Percentiles rank a stretch among this genome's conserved stretches.
Evolutionary conservation across 257 asterid genomes (phyloP).

Genomic region (Solanum okadae): DNA sequence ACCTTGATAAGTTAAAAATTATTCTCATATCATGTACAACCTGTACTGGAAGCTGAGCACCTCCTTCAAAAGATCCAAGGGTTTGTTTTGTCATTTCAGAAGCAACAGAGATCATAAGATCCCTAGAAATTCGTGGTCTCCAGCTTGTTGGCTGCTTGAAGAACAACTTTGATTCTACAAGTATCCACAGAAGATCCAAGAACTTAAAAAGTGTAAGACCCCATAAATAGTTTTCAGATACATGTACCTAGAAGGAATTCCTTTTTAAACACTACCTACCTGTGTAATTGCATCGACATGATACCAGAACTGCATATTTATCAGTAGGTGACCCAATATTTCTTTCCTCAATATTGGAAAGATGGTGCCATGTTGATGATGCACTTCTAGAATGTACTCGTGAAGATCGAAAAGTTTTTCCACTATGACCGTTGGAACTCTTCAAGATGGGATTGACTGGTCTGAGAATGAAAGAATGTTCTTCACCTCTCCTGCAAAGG

Average conservation of each 20-base stretch:
- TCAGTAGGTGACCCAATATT: conserved; percentile 45
- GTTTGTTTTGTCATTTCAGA: conserved; percentile 83
- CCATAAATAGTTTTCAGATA: background rate
- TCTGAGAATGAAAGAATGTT: conserved; percentile 91
- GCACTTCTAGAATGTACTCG: conserved; percentile 35
- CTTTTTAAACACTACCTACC: conserved; percentile 32
- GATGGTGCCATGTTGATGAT: conserved; percentile 40
- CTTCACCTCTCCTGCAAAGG: conserved; percentile 94
- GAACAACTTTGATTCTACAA: conserved; percentile 82
- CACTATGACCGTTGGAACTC: conserved; percentile 30
- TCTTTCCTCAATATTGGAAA: conserved; percentile 31
- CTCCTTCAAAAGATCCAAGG: conserved; percentile 54
- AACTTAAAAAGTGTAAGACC: background rate
- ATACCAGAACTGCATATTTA: conserved; percentile 78
- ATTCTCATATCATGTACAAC: conserved; percentile 29
- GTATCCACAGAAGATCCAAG: conserved; percentile 7
- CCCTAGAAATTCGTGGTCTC: conserved; percentile 85
- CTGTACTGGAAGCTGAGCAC: conserved; percentile 80
- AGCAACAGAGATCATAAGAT: conserved; percentile 90
- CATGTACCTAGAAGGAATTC: background rate
- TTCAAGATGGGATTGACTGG: conserved; percentile 64
- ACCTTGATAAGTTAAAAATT: background rate
- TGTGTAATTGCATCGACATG: conserved; percentile 94
- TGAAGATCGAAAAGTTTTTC: conserved; percentile 25
- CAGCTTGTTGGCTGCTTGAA: conserved; percentile 88